Base-by-base conservation (phyloP, 2,329 filamentous ascomycete genomes). In the Penicillium sp. region DNA sequence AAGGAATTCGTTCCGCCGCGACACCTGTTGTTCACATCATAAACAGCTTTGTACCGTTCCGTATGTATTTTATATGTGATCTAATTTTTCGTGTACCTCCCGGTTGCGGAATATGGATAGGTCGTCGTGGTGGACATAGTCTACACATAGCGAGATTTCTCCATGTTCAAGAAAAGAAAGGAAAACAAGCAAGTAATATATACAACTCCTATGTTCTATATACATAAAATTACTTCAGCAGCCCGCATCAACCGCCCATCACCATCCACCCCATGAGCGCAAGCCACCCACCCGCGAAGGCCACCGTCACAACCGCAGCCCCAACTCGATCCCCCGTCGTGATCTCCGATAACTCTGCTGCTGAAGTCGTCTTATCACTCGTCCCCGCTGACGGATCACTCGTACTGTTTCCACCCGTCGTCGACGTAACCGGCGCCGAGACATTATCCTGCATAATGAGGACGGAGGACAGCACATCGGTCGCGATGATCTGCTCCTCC, bases 401-500 rank as follows among this genome's bases (percentile, higher is more conserved):
- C 15, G 67, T 68, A 52, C 79, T 81, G 6, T 73, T 90, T 56
- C 89, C 89, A 41, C 88, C 89, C 1, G 82, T 85, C 3, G 78
- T 71, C 9, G 69, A 64, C 0, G 73, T 76, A 21, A 75, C 66
- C 1, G 74, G 73, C 0, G 35, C 35, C 9, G 80, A 78, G 2
- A n/a, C 84, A 1, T 75, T 76, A 15, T 75, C 72, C 47, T 79
- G 73, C 47, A 54, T 38, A 7, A 87, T 76, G 9, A 90, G 78
- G 48, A 83, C 85, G 60, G 87, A 88, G 74, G 87, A 86, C 66
- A 91, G 78, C 11, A 88, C 84, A 30, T 85, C 83, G 29, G 91
- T 79, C 0, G 87, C 88, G 67, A 85, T 88, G 84, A 91, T 90
- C 80, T 91, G 87, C 73, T 90, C 82, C 47, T 90, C 85, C 8